Percentiles rank a stretch among this genome's conserved stretches.
Conservation (phyloP, 169 alveolate genomes). For the Miamiensis avidus region DNA sequence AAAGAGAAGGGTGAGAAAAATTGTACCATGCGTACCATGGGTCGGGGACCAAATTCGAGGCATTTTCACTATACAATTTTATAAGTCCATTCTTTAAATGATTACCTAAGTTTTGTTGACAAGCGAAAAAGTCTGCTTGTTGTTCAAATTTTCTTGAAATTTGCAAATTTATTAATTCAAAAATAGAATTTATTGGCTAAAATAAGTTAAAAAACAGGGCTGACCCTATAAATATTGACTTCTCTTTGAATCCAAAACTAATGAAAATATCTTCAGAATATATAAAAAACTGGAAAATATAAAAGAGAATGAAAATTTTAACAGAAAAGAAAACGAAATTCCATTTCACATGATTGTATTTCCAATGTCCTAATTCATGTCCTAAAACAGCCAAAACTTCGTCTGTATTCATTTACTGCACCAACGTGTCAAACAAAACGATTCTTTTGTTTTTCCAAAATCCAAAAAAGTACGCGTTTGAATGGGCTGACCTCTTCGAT, state of each 20-base stretch:
- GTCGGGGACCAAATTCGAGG: constrained; percentile 69
- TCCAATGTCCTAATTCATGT: constrained; percentile 92
- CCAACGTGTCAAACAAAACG: constrained; percentile 93
- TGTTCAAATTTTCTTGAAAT: constrained; percentile 75
- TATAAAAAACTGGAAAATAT: constrained; percentile 72
- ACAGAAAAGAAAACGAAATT: constrained; percentile 47
- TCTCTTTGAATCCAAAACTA: constrained; percentile 85
- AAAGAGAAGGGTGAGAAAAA: constrained; percentile 87
- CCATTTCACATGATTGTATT: constrained; percentile 51
- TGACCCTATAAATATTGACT: constrained; percentile 71
- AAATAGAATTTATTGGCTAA: constrained; percentile 62
- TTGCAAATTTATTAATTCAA: constrained; percentile 45
- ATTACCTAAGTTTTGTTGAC: constrained; percentile 68
- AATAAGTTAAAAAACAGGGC: constrained; percentile 55
- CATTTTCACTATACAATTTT: constrained; percentile 68
- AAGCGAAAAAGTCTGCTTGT: constrained; percentile 88
- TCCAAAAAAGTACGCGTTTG: constrained; percentile 96
- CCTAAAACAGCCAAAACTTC: constrained; percentile 91
- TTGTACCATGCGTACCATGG: constrained; percentile 85
- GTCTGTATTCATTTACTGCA: constrained; percentile 77
- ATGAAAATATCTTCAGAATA: constrained; percentile 68
- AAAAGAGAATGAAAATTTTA: constrained; percentile 77
- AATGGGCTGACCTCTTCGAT: constrained; percentile 91
- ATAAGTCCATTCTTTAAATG: constrained; percentile 69
- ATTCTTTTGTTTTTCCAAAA: constrained; percentile 92